Percentiles rank a stretch among this genome's conserved stretches.
Conservation (phyloP, 345 rosid genomes). For the Citrus hindsii region DNA sequence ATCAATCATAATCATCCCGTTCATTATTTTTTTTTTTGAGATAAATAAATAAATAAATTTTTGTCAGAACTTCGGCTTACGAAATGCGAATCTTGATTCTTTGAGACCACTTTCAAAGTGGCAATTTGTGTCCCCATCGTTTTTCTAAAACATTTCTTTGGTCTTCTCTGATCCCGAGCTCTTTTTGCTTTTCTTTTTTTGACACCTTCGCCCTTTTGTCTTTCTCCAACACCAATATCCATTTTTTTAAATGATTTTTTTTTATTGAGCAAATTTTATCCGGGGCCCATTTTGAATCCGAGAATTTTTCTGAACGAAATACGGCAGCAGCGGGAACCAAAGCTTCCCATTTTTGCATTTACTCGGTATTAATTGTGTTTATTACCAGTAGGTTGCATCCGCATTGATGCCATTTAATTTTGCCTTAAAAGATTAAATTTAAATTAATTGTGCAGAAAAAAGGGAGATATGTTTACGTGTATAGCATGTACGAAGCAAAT, state of each 20-base stretch:
- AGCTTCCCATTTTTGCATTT: background rate
- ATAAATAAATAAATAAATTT: background rate
- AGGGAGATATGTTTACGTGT: slow-evolving; percentile 74
- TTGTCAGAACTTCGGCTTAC: slow-evolving; percentile 37
- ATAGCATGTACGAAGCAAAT: slow-evolving; percentile 89
- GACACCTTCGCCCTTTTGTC: slow-evolving; percentile 28
- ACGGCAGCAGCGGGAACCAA: too few species aligned
- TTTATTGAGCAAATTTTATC: too few species aligned
- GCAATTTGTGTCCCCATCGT: slow-evolving; percentile 15
- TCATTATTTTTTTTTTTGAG: too few species aligned
- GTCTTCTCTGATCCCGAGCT: slow-evolving; percentile 48
- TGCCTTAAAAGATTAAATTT: background rate
- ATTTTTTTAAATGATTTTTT: background rate
- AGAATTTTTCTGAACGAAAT: background rate
- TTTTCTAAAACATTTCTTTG: slow-evolving; percentile 20
- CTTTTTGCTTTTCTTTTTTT: background rate
- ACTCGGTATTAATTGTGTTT: background rate
- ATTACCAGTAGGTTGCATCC: background rate
- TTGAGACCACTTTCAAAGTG: slow-evolving; percentile 19
- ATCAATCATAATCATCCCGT: background rate
- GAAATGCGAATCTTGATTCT: background rate
- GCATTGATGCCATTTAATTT: background rate
- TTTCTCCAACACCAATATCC: slow-evolving; percentile 21
- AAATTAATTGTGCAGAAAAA: background rate
- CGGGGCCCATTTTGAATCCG: background rate